Evolutionary conservation across 371 early-diverging fungal species (phyloP).

Genomic region (Lichtheimia ramosa): DNA sequence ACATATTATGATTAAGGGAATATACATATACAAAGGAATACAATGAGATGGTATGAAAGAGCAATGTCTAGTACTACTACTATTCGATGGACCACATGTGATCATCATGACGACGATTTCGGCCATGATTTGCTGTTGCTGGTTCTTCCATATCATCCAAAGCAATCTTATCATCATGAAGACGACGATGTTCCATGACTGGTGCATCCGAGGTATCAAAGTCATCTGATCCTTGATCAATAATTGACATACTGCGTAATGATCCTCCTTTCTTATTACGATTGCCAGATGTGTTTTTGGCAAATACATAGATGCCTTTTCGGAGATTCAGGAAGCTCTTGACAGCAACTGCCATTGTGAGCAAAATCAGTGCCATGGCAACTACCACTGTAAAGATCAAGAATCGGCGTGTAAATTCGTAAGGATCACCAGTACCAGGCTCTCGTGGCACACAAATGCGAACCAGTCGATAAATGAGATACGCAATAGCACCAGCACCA

Average conservation of each 20-base stretch:
- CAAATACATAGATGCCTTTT: conserved; percentile 24
- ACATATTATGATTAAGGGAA: too few species aligned
- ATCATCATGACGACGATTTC: too few species aligned
- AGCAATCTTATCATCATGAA: background rate
- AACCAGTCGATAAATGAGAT: conserved; percentile 38
- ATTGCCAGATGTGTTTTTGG: background rate
- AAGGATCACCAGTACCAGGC: conserved; percentile 25
- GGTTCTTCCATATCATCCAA: background rate
- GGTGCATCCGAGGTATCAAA: conserved; percentile 11
- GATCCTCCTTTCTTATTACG: conserved; percentile 15
- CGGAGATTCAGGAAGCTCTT: conserved; percentile 28
- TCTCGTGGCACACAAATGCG: conserved; percentile 22
- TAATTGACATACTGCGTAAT: conserved; percentile 12
- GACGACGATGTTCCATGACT: background rate
- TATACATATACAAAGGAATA: too few species aligned
- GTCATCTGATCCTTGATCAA: conserved; percentile 28
- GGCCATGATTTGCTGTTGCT: too few species aligned
- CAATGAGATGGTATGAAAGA: too few species aligned
- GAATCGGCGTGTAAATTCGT: conserved; percentile 43
- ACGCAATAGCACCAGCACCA: conserved; percentile 21
- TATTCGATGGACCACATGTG: too few species aligned
- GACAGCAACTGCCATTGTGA: conserved; percentile 23
- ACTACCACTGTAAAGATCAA: conserved; percentile 43
- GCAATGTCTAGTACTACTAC: too few species aligned
- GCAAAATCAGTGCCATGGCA: conserved; percentile 22